Base-by-base conservation (phyloP, 768 basidiomycete genomes). In the Phaeolepiota aurea region DNA sequence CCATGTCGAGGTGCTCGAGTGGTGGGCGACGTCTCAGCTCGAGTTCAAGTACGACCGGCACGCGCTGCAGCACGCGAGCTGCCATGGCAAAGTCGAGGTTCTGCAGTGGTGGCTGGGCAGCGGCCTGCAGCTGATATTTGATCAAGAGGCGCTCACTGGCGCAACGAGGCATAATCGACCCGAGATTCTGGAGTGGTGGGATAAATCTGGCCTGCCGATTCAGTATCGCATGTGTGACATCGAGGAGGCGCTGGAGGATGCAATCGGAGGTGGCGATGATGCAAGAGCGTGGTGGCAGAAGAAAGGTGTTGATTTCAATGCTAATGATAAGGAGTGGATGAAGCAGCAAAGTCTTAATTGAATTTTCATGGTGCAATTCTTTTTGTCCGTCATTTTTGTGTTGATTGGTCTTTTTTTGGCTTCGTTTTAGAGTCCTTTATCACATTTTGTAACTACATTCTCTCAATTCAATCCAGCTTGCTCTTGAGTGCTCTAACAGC, bases 211-310 rank as follows among this genome's bases (percentile, higher is more conserved):
- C 4, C 64, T 91, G 37, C 72, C 83, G 3, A 77, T 91, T 43
- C 84, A 86, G 51, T 93, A 89, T 59, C 76, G 90, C 40, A 79
- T 89, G 74, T 91, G 89, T 54, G 89, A 93, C 56, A 79, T 93
- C 37, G 89, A 93, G 54, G 89, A 91, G 65, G 89, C 89, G 2
- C 58, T 92, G 50, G 89, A 91, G 55, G 89, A 92, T 48, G 82
- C 85, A 0, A 83, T 87, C 38, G 81, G 82, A 5, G 82, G 81
- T n/a, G 86, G 87, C 10, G 75, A 80, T 45, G 74, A 67, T 35
- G 85, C 81, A 9, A 71, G 85, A 53, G 65, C 64, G 41, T 92
- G 88, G 88, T 92, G 88, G 88, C 75, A 69, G 55, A 58, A 61
- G 45, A 85, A 86, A 53, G 88, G 88, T 3, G 76, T 90, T 10